A percentile compares a stretch with the other conserved stretches of the same genome.
Conservation (phyloP, 495 filamentous ascomycete genomes). For the Haplographium delicatum region DNA sequence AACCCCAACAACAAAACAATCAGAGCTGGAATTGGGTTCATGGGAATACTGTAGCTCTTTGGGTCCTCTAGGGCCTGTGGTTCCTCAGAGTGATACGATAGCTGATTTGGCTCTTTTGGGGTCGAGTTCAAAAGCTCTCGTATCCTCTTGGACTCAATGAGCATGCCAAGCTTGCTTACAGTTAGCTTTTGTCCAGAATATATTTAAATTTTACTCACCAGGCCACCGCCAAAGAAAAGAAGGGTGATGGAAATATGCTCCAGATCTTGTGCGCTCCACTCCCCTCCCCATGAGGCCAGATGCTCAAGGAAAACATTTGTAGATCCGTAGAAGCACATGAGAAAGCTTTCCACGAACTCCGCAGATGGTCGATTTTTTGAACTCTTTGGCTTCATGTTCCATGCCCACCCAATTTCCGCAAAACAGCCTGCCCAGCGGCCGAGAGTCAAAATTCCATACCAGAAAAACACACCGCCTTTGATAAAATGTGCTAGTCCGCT, state of each 20-base stretch:
- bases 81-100: constrained; percentile 23
- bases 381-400: constrained; percentile 75
- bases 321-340: constrained; percentile 84
- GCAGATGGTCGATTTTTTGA: constrained; percentile 63
- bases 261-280: constrained; percentile 73
- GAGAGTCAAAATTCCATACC: constrained; percentile 84
- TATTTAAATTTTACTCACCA: constrained; percentile 51
- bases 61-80: constrained; percentile 35
- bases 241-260: constrained; percentile 92
- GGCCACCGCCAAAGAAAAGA: constrained; percentile 92
- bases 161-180: constrained; percentile 71
- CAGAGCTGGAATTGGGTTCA: constrained; percentile 87
- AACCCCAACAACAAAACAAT: constrained; percentile 80
- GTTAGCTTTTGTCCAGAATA: background rate
- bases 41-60: constrained; percentile 63
- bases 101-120: constrained; percentile 35
- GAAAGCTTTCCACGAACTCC: constrained; percentile 81
- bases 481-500: constrained; percentile 90
- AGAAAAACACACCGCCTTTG: constrained; percentile 96
- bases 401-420: constrained; percentile 89
- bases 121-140: constrained; percentile 66
- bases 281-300: constrained; percentile 60
- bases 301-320: constrained; percentile 95
- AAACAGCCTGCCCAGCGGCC: constrained; percentile 90
- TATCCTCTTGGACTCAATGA: constrained; percentile 74